phyloP scores from a whole-genome alignment of 345 rosid genomes.

The Boechera stricta region DNA sequence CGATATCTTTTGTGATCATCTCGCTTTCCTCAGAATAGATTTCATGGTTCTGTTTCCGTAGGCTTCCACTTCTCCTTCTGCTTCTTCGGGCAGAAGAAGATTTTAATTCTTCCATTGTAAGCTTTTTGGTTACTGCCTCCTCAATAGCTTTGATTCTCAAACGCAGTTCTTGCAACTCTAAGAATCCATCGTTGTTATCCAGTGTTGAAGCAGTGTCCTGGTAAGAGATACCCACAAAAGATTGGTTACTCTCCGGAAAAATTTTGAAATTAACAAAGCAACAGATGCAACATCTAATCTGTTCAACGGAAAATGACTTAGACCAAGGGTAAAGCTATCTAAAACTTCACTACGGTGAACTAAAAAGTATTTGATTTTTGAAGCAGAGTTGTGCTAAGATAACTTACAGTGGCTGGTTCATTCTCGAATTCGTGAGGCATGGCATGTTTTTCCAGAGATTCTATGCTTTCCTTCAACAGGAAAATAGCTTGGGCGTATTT shows the following conservation, averaged over 20 bases:
- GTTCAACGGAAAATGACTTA: neutral
- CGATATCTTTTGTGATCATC: constrained; percentile 86
- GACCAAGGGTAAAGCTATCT: constrained; percentile 15
- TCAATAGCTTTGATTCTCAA: constrained; percentile 71
- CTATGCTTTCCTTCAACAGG: constrained; percentile 62
- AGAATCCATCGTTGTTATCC: constrained; percentile 36
- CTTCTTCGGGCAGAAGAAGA: constrained; percentile 46
- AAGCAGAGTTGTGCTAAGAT: constrained; percentile 6
- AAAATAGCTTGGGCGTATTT: constrained; percentile 60
- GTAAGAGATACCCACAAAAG: constrained; percentile 23
- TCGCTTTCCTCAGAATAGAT: constrained; percentile 57
- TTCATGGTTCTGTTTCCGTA: constrained; percentile 55
- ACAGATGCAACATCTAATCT: neutral
- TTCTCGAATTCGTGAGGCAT: constrained; percentile 43
- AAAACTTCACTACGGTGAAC: constrained; percentile 6
- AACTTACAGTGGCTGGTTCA: constrained; percentile 59
- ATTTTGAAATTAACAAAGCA: constrained; percentile 4
- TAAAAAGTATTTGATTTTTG: neutral
- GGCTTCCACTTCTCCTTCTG: constrained; percentile 45
- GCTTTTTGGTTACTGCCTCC: constrained; percentile 59
- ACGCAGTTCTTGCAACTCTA: constrained; percentile 62
- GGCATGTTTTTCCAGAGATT: constrained; percentile 67
- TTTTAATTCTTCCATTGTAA: constrained; percentile 60
- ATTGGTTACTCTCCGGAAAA: constrained; percentile 13
- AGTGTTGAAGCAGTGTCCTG: constrained; percentile 51